A percentile compares a stretch with the other conserved stretches of the same genome.
Conservation (phyloP, 495 filamentous ascomycete species). For the Arthonia radiata region DNA sequence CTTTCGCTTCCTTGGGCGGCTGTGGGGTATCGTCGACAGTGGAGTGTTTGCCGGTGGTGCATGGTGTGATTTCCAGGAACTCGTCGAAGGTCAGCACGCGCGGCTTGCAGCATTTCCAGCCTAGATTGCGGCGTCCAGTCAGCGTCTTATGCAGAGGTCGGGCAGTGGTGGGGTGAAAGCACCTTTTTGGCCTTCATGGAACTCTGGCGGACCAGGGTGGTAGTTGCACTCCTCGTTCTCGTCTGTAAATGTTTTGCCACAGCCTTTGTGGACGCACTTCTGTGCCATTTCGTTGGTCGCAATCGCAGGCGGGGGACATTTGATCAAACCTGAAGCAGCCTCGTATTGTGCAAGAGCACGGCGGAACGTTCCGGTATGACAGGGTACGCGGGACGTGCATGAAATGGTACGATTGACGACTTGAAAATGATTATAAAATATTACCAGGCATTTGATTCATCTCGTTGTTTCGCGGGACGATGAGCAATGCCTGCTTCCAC, state of each 20-base stretch:
- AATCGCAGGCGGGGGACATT: too few species aligned
- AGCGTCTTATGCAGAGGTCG: slow-evolving; percentile 1
- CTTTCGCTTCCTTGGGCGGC: slow-evolving; percentile 11
- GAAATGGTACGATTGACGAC: too few species aligned
- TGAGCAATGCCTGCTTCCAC: too few species aligned
- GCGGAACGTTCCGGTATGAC: too few species aligned
- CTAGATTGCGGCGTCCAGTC: slow-evolving; percentile 19
- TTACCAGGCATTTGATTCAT: too few species aligned
- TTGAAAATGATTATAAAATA: too few species aligned
- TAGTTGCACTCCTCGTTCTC: slow-evolving; percentile 67
- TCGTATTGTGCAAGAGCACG: too few species aligned
- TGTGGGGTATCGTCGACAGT: slow-evolving; percentile 51
- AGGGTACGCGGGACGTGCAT: too few species aligned
- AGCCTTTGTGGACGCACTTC: slow-evolving; percentile 92
- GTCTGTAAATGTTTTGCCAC: slow-evolving; percentile 70
- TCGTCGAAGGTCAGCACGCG: slow-evolving; percentile 96
- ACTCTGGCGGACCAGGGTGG: slow-evolving; percentile 81
- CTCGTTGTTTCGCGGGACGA: too few species aligned
- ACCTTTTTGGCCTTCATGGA: slow-evolving; percentile 99
- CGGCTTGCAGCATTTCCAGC: slow-evolving; percentile 99
- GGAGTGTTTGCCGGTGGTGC: slow-evolving; percentile 83
- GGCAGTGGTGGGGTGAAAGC: slow-evolving; percentile 8
- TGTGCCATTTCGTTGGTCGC: too few species aligned
- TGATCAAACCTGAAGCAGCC: too few species aligned
- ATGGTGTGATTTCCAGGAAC: slow-evolving; percentile 82